These are phyloP conservation scores for Coemansia aciculifera DNA, from an alignment of 192 early-diverging fungal species.

Conservation along the genomic window DNA sequence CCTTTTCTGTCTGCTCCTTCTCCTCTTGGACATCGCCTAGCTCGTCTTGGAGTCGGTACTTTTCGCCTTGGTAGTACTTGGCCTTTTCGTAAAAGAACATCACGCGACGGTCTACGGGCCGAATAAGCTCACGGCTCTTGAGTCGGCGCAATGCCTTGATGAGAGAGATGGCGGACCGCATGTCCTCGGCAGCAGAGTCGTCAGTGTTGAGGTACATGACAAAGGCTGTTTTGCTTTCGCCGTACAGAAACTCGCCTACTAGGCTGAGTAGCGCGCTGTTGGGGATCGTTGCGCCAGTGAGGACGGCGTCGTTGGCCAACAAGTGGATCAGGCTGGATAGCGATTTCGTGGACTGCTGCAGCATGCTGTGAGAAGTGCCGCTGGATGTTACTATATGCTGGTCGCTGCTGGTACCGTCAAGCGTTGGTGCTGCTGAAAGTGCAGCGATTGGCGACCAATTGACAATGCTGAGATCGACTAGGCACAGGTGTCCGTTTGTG, in stretches of 20 bases:
- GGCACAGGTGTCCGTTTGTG: slow-evolving; percentile 47
- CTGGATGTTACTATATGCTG: not conserved
- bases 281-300: slow-evolving; percentile 37
- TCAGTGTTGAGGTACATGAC: slow-evolving; percentile 41
- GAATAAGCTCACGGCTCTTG: slow-evolving; percentile 40
- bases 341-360: slow-evolving; percentile 38
- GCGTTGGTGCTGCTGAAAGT: not conserved
- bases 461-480: slow-evolving; percentile 41
- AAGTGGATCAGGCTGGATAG: slow-evolving; percentile 41
- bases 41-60: slow-evolving; percentile 53
- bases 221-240: slow-evolving; percentile 53
- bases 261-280: slow-evolving; percentile 34
- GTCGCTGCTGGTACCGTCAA: not conserved
- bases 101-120: slow-evolving; percentile 46
- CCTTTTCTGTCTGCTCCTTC: slow-evolving; percentile 46
- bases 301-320: slow-evolving; percentile 37
- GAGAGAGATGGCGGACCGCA: slow-evolving; percentile 23
- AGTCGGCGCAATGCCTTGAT: slow-evolving; percentile 41
- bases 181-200: slow-evolving; percentile 14
- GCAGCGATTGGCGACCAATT: slow-evolving; percentile 27
- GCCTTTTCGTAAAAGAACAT: slow-evolving; percentile 56
- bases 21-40: slow-evolving; percentile 32
- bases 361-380: slow-evolving; percentile 7
- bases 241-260: slow-evolving; percentile 42
- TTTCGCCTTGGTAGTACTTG: slow-evolving; percentile 54